These are phyloP conservation scores for Trichoderma reesei DNA, from an alignment of 495 filamentous ascomycete species.

Conservation along the genomic window DNA sequence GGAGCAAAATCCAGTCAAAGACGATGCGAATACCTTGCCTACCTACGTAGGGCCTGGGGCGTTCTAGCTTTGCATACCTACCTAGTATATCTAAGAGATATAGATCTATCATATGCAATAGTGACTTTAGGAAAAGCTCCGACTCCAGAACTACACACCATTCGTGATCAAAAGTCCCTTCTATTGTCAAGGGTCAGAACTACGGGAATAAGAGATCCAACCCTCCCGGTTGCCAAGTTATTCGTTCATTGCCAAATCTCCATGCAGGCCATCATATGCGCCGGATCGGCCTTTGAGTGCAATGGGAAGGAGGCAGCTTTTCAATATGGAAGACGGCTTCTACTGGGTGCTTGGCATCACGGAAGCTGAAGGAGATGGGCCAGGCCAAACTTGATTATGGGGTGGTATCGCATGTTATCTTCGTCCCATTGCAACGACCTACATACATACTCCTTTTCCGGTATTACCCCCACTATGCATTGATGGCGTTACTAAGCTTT, in stretches of 20 bases:
- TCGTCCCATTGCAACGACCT: neutral
- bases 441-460: neutral
- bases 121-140: neutral
- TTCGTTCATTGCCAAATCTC: neutral
- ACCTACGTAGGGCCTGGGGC: too few relatives aligned
- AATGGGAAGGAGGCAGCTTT: neutral
- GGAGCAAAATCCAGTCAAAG: too few relatives aligned
- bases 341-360: neutral
- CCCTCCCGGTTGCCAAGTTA: neutral
- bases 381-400: neutral
- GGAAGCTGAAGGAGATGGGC: neutral
- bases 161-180: neutral
- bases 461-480: neutral
- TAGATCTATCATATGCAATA: neutral
- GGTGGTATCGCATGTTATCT: neutral
- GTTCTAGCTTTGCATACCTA: too few relatives aligned
- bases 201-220: neutral
- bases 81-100: neutral
- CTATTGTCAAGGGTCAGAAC: neutral
- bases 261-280: neutral
- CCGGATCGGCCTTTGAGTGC: neutral
- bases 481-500: neutral
- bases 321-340: neutral
- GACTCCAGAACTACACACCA: neutral
- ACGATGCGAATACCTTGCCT: too few relatives aligned